These are phyloP conservation scores for Oryza brachyantha DNA, from an alignment of 176 grass and related monocot species.

Conservation along the genomic window DNA sequence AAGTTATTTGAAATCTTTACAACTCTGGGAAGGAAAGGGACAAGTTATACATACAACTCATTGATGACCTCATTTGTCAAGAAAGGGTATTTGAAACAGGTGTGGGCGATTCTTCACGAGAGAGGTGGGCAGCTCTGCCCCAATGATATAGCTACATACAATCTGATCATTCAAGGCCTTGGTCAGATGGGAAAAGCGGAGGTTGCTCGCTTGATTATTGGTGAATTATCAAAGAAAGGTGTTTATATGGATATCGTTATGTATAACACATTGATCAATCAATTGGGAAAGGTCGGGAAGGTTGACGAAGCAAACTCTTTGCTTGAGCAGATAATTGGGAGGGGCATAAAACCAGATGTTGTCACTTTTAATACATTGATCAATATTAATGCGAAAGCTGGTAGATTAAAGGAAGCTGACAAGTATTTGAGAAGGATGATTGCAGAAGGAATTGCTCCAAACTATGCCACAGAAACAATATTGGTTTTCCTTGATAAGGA, in stretches of 20 bases:
- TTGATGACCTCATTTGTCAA: conserved; percentile 91
- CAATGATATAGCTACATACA: conserved; percentile 89
- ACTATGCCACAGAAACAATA: conserved; percentile 81
- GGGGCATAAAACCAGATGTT: conserved; percentile 82
- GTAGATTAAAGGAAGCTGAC: conserved; percentile 79
- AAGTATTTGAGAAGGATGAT: conserved; percentile 91
- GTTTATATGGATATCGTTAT: conserved; percentile 91
- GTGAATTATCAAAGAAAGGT: conserved; percentile 68
- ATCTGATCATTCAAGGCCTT: conserved; percentile 85
- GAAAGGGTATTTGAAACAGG: conserved; percentile 86
- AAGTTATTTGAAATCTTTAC: conserved; percentile 88
- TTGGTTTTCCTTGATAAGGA: conserved; percentile 80
- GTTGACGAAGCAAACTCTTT: conserved; percentile 66
- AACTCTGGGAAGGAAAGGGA: conserved; percentile 50
- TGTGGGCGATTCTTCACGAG: conserved; percentile 78
- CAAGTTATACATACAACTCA: conserved; percentile 90
- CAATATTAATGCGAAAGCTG: conserved; percentile 82
- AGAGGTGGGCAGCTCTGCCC: conserved; percentile 68
- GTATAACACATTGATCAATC: conserved; percentile 95
- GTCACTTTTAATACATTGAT: conserved; percentile 96
- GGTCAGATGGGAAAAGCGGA: conserved; percentile 75
- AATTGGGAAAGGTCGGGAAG: conserved; percentile 67
- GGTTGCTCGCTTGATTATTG: conserved; percentile 62
- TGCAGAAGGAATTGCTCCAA: conserved; percentile 72
- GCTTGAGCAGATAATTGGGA: conserved; percentile 66